phyloP scores from a whole-genome alignment of 257 asterid genomes.

The Eucommia ulmoides region DNA sequence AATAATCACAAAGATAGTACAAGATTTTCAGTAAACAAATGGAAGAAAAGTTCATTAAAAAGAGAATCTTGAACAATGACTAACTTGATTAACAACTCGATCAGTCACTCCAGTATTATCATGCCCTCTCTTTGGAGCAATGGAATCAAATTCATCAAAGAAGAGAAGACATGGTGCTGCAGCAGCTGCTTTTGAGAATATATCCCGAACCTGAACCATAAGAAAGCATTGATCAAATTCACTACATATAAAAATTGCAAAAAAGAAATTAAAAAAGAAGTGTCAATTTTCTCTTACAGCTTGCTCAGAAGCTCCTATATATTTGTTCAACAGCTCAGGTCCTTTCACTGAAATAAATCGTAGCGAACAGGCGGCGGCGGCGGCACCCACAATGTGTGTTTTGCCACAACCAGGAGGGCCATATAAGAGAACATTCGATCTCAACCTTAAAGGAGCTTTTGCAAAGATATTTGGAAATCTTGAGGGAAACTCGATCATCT shows the following conservation, averaged over 20 bases:
- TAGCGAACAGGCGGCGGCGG: conserved; percentile 93
- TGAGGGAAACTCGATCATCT: conserved; percentile 96
- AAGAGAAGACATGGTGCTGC: conserved; percentile 95
- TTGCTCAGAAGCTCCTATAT: conserved; percentile 99
- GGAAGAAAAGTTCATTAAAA: conserved; percentile 4
- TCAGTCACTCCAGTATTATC: conserved; percentile 98
- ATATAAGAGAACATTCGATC: conserved; percentile 89
- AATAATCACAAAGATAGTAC: too few species aligned
- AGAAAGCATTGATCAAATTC: not conserved
- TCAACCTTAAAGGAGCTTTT: conserved; percentile 86
- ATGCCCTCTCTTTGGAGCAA: conserved; percentile 95
- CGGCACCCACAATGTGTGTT: conserved; percentile 96
- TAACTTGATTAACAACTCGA: conserved; percentile 86
- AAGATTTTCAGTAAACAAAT: not conserved
- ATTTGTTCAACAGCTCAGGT: conserved; percentile 91
- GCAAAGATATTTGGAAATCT: conserved; percentile 72
- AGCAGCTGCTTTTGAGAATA: conserved; percentile 89
- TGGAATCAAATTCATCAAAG: conserved; percentile 96
- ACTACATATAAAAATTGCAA: too few species aligned
- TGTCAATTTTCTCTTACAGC: conserved; percentile 45
- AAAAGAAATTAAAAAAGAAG: not conserved
- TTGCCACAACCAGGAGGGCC: conserved; percentile 99
- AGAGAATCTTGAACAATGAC: too few species aligned
- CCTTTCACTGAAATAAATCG: conserved; percentile 97
- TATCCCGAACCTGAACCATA: conserved; percentile 63